A percentile compares a stretch with the other conserved stretches of the same genome.
phyloP scores from a whole-genome alignment of 1,139 yeast species.

The Hanseniaspora uvarum region DNA sequence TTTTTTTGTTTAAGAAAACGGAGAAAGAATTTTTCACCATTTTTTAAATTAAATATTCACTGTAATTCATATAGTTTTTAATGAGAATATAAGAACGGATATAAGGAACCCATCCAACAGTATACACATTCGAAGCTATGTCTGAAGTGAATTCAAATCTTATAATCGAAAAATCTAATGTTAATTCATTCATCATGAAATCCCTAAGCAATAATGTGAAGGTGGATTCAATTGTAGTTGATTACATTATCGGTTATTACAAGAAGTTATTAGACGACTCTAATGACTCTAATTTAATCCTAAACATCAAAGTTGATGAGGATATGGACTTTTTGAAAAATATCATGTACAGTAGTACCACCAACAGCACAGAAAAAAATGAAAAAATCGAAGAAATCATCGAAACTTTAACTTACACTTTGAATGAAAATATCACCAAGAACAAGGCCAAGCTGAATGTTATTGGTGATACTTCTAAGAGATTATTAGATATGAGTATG shows the following conservation, averaged over 20 bases:
- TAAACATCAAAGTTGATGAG: constrained; percentile 55
- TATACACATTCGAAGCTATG: background rate
- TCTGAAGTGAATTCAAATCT: constrained; percentile 1
- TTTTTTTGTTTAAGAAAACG: no score
- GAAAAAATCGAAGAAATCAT: constrained; percentile 44
- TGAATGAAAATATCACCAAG: constrained; percentile 49
- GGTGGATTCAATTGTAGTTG: constrained; percentile 81
- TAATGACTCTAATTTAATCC: constrained; percentile 66
- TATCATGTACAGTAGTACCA: constrained; percentile 41
- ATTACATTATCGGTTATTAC: constrained; percentile 82
- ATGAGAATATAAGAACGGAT: no score
- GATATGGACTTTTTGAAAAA: constrained; percentile 59
- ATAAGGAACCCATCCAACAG: background rate
- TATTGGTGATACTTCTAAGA: constrained; percentile 74
- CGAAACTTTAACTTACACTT: constrained; percentile 37
- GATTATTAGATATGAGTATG: constrained; percentile 61
- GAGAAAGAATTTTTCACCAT: no score
- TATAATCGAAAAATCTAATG: constrained; percentile 10
- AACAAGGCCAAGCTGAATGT: constrained; percentile 60
- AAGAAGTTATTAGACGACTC: constrained; percentile 66
- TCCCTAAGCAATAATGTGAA: background rate
- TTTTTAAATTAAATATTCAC: no score
- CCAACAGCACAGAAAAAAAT: constrained; percentile 61
- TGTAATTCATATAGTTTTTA: no score
- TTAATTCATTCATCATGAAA: constrained; percentile 11